These are phyloP conservation scores for Phytomonas sp. DNA, from an alignment of 208 protist genomes.

Conservation along the genomic window DNA sequence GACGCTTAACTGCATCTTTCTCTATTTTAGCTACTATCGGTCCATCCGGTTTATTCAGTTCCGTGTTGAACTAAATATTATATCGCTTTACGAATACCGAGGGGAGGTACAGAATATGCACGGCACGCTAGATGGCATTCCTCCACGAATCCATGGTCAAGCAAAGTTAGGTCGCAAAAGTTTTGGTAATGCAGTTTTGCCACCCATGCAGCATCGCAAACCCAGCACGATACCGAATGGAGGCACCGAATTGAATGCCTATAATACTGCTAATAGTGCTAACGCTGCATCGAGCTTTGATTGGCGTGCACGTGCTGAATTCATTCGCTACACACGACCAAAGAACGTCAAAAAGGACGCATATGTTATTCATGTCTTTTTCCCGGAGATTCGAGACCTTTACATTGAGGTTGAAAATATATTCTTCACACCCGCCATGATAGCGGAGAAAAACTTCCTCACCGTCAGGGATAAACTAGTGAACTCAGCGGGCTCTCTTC, in stretches of 20 bases:
- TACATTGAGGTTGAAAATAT: slow-evolving; percentile 26
- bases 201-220: neutral
- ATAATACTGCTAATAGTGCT: neutral
- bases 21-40: slow-evolving; percentile 78
- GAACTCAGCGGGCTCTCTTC: neutral
- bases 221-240: neutral
- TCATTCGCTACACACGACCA: slow-evolving; percentile 29
- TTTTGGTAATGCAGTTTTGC: neutral
- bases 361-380: slow-evolving; percentile 35
- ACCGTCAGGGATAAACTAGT: slow-evolving; percentile 13
- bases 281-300: neutral
- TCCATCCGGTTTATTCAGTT: slow-evolving; percentile 57
- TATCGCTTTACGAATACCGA: slow-evolving; percentile 19
- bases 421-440: slow-evolving; percentile 28
- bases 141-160: neutral
- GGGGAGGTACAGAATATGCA: slow-evolving; percentile 3
- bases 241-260: neutral
- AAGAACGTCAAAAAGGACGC: slow-evolving; percentile 34
- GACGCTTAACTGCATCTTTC: slow-evolving; percentile 30
- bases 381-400: slow-evolving; percentile 38
- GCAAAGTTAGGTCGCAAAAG: neutral
- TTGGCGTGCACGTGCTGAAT: slow-evolving; percentile 1
- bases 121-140: neutral
- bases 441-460: slow-evolving; percentile 31
- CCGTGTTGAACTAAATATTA: slow-evolving; percentile 51